phyloP scores from a whole-genome alignment of 2,329 filamentous ascomycete species.

The Penicillium sp. region DNA sequence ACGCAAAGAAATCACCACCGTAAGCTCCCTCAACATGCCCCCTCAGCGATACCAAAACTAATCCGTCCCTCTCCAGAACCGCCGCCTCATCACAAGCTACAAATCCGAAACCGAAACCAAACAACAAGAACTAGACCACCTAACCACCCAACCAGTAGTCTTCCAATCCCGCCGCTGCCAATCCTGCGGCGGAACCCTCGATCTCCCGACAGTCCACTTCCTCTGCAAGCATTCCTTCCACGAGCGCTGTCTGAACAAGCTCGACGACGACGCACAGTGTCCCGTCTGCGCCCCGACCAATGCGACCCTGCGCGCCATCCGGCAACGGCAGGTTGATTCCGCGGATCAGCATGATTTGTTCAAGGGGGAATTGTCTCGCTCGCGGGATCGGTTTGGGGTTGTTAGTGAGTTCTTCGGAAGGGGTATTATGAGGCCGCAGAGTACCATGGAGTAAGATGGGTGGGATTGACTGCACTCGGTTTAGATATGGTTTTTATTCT shows the following conservation, averaged over 20 bases:
- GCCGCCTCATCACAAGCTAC: constrained; percentile 77
- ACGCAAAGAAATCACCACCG: constrained; percentile 73
- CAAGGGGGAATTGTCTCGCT: constrained; percentile 70
- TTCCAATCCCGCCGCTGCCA: constrained; percentile 90
- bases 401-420: constrained; percentile 93
- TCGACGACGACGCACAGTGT: constrained; percentile 70
- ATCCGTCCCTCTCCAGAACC: constrained; percentile 55
- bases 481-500: constrained; percentile 4
- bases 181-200: constrained; percentile 72
- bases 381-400: constrained; percentile 81
- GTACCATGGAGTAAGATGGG: constrained; percentile 30
- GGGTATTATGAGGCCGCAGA: constrained; percentile 70
- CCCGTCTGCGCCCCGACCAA: constrained; percentile 82
- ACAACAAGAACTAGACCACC: constrained; percentile 70
- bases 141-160: constrained; percentile 75
- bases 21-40: constrained; percentile 21
- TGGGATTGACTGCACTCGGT: not conserved
- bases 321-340: constrained; percentile 80
- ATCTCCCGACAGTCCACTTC: constrained; percentile 91
- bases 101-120: constrained; percentile 79
- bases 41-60: constrained; percentile 11
- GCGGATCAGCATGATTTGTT: constrained; percentile 88
- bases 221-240: constrained; percentile 97
- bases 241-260: constrained; percentile 75
- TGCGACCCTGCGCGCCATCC: constrained; percentile 82